Evolutionary conservation across 495 filamentous ascomycete species (phyloP), one percentile per base, ranked within the genome.

Genomic region (Lepidopterella palustris): DNA sequence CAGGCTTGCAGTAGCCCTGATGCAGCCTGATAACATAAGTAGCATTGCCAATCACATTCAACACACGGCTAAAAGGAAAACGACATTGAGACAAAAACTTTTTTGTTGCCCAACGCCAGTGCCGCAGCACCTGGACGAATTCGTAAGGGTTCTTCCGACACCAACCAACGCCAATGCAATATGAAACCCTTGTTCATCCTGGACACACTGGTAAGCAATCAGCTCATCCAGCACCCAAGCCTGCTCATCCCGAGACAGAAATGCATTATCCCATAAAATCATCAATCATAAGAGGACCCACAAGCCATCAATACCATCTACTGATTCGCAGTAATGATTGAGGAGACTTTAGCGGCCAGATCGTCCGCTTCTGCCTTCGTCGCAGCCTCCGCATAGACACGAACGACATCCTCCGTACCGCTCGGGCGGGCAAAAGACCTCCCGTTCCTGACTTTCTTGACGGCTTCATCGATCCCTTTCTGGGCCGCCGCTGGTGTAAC

Each of bases 311-410:
- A 21, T 23, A 13, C 15, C 45, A 23, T 49, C 45, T 21, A 21
- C 18, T 11, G 2, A 18, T 25, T 50, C 20, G 28, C 10, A 2
- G 13, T 35, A 4, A 95, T 86, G 53, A 93, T 82, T 47, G 82
- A 80, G 4, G 88, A 84, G 29, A 96, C 88, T 62, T 89, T 84
- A 50, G 84, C 85, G 39, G 90, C 90, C 42, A 96, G 80, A 69
- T 95, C 90, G 67, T 93, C 89, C 18, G 65, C 64, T 32, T 70
- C 67, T 0, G 56, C 62, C 54, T 85, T 83, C 59, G 86, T 91
- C 5, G 87, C 90, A 15, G 93, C 93, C 74, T 98, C 93, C n/a
- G 92, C 91, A 72, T 98, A 98, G 23, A 98, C 92, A 63, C 93
- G 80, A 58, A 96, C 90, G 0, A 90, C 93, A 74, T 98, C 93